Base-by-base conservation (phyloP, 768 basidiomycete genomes). In the Tricholoma bakamatsutake region DNA sequence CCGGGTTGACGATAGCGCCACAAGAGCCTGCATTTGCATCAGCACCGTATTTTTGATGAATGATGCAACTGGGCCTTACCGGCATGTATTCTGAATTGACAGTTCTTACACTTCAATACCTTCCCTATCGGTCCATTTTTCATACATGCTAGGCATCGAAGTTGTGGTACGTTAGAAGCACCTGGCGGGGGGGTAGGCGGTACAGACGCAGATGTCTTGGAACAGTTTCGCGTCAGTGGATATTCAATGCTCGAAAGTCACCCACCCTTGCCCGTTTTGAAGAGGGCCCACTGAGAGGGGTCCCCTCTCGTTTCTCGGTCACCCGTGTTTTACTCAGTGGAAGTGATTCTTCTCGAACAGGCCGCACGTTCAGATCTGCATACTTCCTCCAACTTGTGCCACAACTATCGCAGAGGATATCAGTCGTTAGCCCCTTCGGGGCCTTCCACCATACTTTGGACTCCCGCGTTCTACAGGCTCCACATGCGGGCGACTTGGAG, bases 311-410 rank as follows among this genome's bases (percentile, higher is more conserved):
- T 69, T 93, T 93, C 48, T 81, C 75, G 15, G 61, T 65, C 0
- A 77, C 69, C 43, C 79, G 80, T 34, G 74, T 78, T 59, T 89
- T 89, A 28, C 73, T 70, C 1, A 74, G 65, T 0, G 80, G 73
- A 1, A 80, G 63, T 0, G 80, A 74, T 46, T 90, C 88, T 55
- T 92, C 89, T 28, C 88, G 80, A 17, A 84, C 56, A 8, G 85
- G 84, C 40, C 88, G 77, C 24, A 88, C 84, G 61, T 86, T 90
- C 49, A 94, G 75, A 61, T 95, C 93, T 0, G 91, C 93, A 67
- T 97, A 97, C 71, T 95, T 97, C 62, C 93, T 78, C 88, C 92
- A 97, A 60, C 88, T 88, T 45, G 83, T 80, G 11, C 93, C 93
- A 64, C 93, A 97, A 28, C 69, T 77, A 46, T 95, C 90, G 66